These are phyloP conservation scores for Thelephora ganbajun DNA, from an alignment of 768 basidiomycete species.

Conservation along the genomic window DNA sequence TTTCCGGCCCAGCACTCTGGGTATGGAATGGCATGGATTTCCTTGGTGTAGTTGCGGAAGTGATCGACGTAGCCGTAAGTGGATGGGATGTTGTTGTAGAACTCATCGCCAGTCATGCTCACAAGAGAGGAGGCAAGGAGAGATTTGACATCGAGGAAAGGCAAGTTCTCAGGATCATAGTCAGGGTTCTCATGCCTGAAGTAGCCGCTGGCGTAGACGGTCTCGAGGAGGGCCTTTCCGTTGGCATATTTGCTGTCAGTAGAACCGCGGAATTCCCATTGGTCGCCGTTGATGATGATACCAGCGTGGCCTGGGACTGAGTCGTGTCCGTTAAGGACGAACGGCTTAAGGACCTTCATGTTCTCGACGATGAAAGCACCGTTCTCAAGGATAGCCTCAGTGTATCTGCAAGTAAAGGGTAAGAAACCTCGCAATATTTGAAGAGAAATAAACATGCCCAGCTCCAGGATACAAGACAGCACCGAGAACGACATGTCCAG, in stretches of 20 bases:
- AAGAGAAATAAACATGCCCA: constrained; percentile 5
- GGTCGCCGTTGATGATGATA: constrained; percentile 15
- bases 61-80: constrained; percentile 11
- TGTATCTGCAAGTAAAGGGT: constrained; percentile 7
- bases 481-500: no score
- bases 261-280: no score
- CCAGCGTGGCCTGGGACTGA: constrained; percentile 12
- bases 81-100: constrained; percentile 8
- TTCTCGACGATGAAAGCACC: no score
- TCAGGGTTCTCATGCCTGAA: constrained; percentile 16
- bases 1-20: constrained; percentile 16
- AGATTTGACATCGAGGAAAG: constrained; percentile 12
- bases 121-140: constrained; percentile 10
- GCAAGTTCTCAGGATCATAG: constrained; percentile 12
- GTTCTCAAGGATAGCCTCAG: constrained; percentile 18
- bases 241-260: constrained; percentile 11
- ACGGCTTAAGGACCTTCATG: no score
- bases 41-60: constrained; percentile 16
- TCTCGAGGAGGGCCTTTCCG: constrained; percentile 14
- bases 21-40: constrained; percentile 16
- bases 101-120: constrained; percentile 9
- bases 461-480: no score
- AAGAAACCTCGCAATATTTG: neutral
- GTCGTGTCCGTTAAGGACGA: constrained; percentile 11
- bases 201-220: constrained; percentile 16